Conservation (phyloP, 1,284 basidiomycete species). For the Peniophora sp. region DNA sequence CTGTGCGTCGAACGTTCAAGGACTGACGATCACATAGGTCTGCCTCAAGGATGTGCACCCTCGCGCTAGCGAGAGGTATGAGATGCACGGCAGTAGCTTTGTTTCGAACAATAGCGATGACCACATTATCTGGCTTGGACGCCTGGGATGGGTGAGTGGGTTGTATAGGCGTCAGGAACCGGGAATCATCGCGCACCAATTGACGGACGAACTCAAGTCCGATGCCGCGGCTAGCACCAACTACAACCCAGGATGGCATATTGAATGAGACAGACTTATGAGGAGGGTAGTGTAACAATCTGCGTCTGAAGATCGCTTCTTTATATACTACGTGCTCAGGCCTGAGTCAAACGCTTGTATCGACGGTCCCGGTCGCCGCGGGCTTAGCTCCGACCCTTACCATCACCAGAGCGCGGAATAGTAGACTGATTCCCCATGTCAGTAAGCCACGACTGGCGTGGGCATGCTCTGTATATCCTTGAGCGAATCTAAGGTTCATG, state of each 20-base stretch:
- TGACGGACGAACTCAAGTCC: conserved; percentile 27
- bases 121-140: conserved; percentile 15
- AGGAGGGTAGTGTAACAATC: too few species aligned
- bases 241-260: conserved; percentile 9
- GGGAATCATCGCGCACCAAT: conserved; percentile 11
- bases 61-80: conserved; percentile 11
- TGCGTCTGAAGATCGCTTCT: too few species aligned
- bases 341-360: too few species aligned
- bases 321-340: too few species aligned
- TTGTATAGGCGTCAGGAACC: not conserved
- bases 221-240: conserved; percentile 23
- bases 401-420: too few species aligned
- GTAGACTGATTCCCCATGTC: too few species aligned
- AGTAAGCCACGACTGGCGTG: too few species aligned
- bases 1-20: conserved; percentile 14
- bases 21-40: conserved; percentile 22
- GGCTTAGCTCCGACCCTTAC: too few species aligned
- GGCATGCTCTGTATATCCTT: too few species aligned
- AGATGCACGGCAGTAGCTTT: conserved; percentile 14
- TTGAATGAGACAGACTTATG: not conserved
- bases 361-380: too few species aligned
- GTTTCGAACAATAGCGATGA: conserved; percentile 27
- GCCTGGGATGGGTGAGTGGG: conserved; percentile 1
- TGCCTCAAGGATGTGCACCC: conserved; percentile 21
- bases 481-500: too few species aligned